Base-by-base conservation (phyloP, 495 filamentous ascomycete genomes). In the Parathielavia hyrcaniae region DNA sequence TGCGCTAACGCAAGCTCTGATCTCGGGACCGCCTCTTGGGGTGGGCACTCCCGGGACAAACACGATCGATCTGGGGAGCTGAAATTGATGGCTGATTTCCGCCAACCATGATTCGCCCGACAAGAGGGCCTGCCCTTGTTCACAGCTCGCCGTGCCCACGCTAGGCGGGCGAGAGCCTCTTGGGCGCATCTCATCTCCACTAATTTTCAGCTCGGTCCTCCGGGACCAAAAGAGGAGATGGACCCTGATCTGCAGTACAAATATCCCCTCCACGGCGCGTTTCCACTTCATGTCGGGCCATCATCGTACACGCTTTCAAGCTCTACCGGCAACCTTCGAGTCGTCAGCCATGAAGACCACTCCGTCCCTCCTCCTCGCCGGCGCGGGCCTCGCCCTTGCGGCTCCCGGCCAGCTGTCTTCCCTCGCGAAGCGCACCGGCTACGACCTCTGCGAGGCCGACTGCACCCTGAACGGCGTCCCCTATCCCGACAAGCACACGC, bases 401-500 rank as follows among this genome's bases (percentile, higher is more conserved):
- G 43, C 53, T 8, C 40, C 53, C 10, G 32, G 53, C 0, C 40
- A n/a, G 4, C 35, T 38, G 40, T 3, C 32, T 0, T 22, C 30
- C 17, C 3, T 59, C 17, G 9, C 40, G 34, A 56, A 57, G 22
- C 59, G 59, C 0, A 51, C 45, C 10, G 40, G 34, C 26, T 61
- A 52, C 46, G 53, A 61, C 30, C 46, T 57, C 41, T 61, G 59
- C 48, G 34, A 40, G 16, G 52, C 48, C 39, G 53, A 61, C 59
- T 61, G 59, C 59, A 53, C 3, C 0, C 53, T 61, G 6, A 32
- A 32, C 16, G 59, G 53, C 8, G n/a, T 51, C 32, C 45, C 59
- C 11, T 48, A 41, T 23, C 59, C 59, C 7, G 53, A 61, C 59
- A 46, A 56, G 38, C 49, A 56, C 53, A 61, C 44, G 19, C 35